Evolutionary conservation across 164 flowering plant species (phyloP), one percentile per base, ranked within the genome.

Genomic region (Hamamelis virginiana): DNA sequence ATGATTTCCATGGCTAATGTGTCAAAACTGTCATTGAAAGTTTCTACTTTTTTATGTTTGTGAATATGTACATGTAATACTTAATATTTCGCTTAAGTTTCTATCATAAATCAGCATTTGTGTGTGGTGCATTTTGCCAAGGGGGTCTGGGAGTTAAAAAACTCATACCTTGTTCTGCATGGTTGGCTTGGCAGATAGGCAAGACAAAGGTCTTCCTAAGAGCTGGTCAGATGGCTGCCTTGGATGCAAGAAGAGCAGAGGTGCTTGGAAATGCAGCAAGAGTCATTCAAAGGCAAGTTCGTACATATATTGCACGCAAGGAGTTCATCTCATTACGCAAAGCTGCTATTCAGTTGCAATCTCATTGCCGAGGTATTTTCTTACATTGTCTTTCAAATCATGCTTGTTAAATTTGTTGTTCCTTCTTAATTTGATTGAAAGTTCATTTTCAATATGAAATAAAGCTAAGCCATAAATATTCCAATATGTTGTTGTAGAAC

Each of bases 201-300:
- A 96, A 91, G 81, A 84, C 96, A 64, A 93, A 96, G 76, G 92
- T 91, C 62, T 96, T 96, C 78, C 83, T 96, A 26, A 84, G 99
- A 78, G 99, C 97, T 74, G 99, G 99, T 56, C 99, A 96, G 83
- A 96, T 96, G 99, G 99, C 99, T 69, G 98, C 89, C 72, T 77
- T 96, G 76, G 99, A 96, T 84, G 90, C 97, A 61, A 84, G 94
- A 75, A 90, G 99, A 77, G 84, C 95, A 63, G 94, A 86, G 80
- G 97, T 96, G 52, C 89, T 93, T 70, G 92, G 94, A 66, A 82
- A 85, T 83, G 99, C 99, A 38, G 99, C 99, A 25, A 91, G 85
- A 80, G 76, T 68, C 16, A 89, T 96, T 79, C 99, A 96, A 79
- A 84, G 97, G 62, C 90, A 84, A 74, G 87, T 84, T 43, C 92